These are phyloP conservation scores for Aspergillus piperis DNA, from an alignment of 2,329 filamentous ascomycete species.

Conservation along the genomic window DNA sequence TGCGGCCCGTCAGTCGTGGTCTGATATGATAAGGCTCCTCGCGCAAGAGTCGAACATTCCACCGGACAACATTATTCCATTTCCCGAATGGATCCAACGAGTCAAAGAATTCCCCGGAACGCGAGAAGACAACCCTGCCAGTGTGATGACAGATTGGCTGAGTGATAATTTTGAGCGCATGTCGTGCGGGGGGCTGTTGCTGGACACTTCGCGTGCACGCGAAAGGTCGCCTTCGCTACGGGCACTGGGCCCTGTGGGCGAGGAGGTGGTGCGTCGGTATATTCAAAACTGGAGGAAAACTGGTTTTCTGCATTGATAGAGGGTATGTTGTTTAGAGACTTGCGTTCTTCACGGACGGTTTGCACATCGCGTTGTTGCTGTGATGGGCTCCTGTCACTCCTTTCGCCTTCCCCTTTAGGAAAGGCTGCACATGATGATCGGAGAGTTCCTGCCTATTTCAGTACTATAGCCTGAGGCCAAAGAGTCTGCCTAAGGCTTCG, in stretches of 20 bases:
- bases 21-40: slow-evolving; percentile 37
- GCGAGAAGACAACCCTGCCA: slow-evolving; percentile 33
- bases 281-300: slow-evolving; percentile 14
- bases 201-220: slow-evolving; percentile 38
- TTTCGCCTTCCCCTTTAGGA: too few relatives aligned
- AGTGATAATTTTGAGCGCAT: slow-evolving; percentile 43
- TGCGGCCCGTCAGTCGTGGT: slow-evolving; percentile 46
- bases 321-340: too few relatives aligned
- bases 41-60: slow-evolving; percentile 37
- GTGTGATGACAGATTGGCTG: slow-evolving; percentile 33
- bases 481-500: too few relatives aligned
- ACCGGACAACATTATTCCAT: slow-evolving; percentile 37
- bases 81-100: slow-evolving; percentile 43
- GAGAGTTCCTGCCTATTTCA: too few relatives aligned
- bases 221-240: slow-evolving; percentile 37
- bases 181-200: slow-evolving; percentile 48
- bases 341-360: too few relatives aligned
- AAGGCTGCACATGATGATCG: too few relatives aligned
- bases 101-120: slow-evolving; percentile 31
- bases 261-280: slow-evolving; percentile 14
- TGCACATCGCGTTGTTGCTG: too few relatives aligned
- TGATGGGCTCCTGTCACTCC: too few relatives aligned
- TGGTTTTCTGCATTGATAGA: neutral
- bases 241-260: slow-evolving; percentile 9
- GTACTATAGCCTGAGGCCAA: too few relatives aligned